These are phyloP conservation scores for Saccharomyces hybrid DNA, from an alignment of 1,139 yeast species.

Conservation along the genomic window DNA sequence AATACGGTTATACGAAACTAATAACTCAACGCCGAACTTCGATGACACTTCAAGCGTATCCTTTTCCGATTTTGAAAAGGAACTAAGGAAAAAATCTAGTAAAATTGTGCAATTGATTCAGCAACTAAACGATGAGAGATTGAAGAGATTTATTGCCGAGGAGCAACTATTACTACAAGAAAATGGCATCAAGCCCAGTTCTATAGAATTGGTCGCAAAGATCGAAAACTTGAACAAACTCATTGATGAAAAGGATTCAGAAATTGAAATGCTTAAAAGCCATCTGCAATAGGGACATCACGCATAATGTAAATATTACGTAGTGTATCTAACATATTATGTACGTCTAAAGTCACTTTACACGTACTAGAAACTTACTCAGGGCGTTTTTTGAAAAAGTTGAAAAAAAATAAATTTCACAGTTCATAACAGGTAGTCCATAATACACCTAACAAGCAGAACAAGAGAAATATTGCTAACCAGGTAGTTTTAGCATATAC, in stretches of 20 bases:
- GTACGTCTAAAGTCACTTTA: neutral
- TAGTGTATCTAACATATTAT: neutral
- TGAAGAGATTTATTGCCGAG: constrained; percentile 59
- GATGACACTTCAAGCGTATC: constrained; percentile 4
- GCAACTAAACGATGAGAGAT: constrained; percentile 55
- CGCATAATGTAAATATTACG: no score
- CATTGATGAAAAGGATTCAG: constrained; percentile 43
- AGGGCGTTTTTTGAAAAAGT: neutral
- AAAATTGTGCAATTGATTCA: constrained; percentile 48
- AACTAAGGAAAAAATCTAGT: constrained; percentile 40
- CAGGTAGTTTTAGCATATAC: neutral
- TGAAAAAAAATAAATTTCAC: neutral
- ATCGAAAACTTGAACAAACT: constrained; percentile 47
- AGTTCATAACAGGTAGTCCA: no score
- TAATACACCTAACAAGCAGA: neutral
- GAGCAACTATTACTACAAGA: constrained; percentile 56
- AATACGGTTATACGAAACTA: constrained; percentile 24
- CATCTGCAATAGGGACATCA: neutral
- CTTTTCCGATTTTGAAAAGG: constrained; percentile 12
- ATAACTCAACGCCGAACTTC: constrained; percentile 4
- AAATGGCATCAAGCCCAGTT: constrained; percentile 46
- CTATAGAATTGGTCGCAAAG: constrained; percentile 50
- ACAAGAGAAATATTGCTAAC: neutral
- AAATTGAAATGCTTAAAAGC: constrained; percentile 11
- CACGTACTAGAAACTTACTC: neutral